Percentiles rank a stretch among this genome's conserved stretches.
Conservation (phyloP, 2,329 filamentous ascomycete genomes). For the Colletotrichum sp. region DNA sequence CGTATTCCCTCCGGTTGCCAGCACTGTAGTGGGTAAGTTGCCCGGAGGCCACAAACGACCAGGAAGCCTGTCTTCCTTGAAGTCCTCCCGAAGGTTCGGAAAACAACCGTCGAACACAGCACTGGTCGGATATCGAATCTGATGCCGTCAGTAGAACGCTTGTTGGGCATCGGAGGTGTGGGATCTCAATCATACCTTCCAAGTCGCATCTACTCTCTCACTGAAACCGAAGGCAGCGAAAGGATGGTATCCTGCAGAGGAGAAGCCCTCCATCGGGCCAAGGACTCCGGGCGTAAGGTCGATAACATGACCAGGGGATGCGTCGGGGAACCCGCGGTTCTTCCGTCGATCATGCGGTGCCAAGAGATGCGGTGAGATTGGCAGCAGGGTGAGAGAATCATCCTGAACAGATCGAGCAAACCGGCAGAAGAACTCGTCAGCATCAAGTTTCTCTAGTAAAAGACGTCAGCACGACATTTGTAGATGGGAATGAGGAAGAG, state of each 20-base stretch:
- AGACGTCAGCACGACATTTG: too few relatives aligned
- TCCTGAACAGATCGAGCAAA: neutral
- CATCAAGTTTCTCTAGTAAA: neutral
- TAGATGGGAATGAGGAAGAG: too few relatives aligned
- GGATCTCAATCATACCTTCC: neutral
- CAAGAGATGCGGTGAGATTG: neutral
- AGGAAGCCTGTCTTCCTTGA: too few relatives aligned
- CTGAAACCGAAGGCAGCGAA: neutral
- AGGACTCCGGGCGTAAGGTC: neutral
- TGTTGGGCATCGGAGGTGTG: too few relatives aligned
- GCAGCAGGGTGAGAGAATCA: neutral
- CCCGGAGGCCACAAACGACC: too few relatives aligned
- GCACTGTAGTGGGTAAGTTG: too few relatives aligned
- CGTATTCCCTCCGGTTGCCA: too few relatives aligned
- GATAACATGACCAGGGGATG: neutral
- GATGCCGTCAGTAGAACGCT: neutral
- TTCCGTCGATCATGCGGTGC: neutral
- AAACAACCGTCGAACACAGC: neutral
- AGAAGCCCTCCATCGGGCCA: neutral
- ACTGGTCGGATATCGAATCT: neutral
- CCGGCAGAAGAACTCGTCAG: neutral
- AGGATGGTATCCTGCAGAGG: rapidly evolving
- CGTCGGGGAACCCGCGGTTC: neutral
- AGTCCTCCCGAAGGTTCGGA: too few relatives aligned
- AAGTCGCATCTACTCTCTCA: neutral